Evolutionary conservation across 2,329 filamentous ascomycete species (phyloP), one percentile per base, ranked within the genome.

Genomic region (Fusarium duplospermum): DNA sequence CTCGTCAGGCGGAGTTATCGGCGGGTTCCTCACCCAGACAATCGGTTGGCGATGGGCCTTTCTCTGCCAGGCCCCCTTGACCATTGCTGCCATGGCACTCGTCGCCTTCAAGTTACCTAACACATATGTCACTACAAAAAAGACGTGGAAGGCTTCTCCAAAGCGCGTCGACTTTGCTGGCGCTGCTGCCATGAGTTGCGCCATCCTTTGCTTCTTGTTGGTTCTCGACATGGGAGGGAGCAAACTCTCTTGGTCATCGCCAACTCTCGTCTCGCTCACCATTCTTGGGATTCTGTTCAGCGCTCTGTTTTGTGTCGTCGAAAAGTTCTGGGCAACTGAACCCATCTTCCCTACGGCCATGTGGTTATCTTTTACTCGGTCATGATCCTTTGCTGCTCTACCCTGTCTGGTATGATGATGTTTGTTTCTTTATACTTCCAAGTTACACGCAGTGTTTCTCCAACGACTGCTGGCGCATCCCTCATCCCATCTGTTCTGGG

Each of bases 41-140:
- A 62, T 70, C 20, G 70, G 70, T 1, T 72, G 70, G 70, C 27
- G 70, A 64, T 70, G 70, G 67, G 69, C 64, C 3, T 63, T 67
- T n/a, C 33, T 57, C 6, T 35, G 57, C 20, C 64, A 67, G 22
- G 64, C 54, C 8, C 66, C 62, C 2, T 27, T 68, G 22, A 64
- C 62, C 11, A 33, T 68, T n/a, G 6, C 47, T 20, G 54, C 66
- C 6, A 58, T 64, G 18, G 14, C 24, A 5, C 42, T 64, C 13
- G 52, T 64, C 4, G 16, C 36, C 2, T 31, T 62, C 31, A 42
- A 31, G 35, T 3, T 62, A 3, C 24, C 58, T 6, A 45, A 42
- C 9, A 58, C 24, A 10, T 4, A n/a, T 10, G 13, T 2, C 10
- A 14, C 11, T 6, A 42, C 27, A 2, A 24, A 7, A 16, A 42